Evolutionary conservation across 2,329 filamentous ascomycete genomes (phyloP), one percentile per base, ranked within the genome.

Genomic region (Epicoccum nigrum): DNA sequence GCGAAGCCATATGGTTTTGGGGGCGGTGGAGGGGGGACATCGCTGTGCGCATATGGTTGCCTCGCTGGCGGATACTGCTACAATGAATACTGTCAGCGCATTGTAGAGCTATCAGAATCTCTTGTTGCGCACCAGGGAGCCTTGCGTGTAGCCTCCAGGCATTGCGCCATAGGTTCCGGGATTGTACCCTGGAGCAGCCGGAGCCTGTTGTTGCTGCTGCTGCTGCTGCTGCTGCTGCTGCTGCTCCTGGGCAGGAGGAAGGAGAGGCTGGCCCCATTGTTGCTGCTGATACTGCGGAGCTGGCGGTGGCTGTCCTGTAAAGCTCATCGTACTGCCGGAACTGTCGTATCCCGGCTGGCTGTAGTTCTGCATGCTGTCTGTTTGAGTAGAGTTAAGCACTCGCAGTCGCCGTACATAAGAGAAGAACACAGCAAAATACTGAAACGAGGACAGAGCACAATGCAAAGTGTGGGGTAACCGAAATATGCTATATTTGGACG

Each of bases 1-100:
- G 64, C 61, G 45, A 71, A 71, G 33, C 65, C 65, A 27, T 66
- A 56, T 8, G 68, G 68, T 60, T 73, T 73, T 11, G 70, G 70
- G 7, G 70, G 70, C 7, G 70, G 69, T n/a, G 69, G 69, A 42
- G 70, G 70, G 33, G 70, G 68, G 17, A 64, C 46, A 40, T 71
- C 67, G 50, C 59, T 54, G 8, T 65, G 58, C 28, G 61, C 60
- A 27, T 68, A 45, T 15, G 53, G 34, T 17, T 59, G 57, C 46
- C 33, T 47, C 25, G 30, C 25, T 27, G 27, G 25, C 8, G 39
- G 43, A 30, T 51, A 42, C 35, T 50, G 7, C n/a, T 7, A 30
- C 9, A 13, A n/a, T n/a, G 28, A 27, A 25, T 6, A 15, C 37
- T 45, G 20, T 45, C 32, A 52, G 46, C 23, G 17, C 27, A 35